Base-by-base conservation (phyloP, 106 monocot genomes). In the Iris macrosiphon region DNA sequence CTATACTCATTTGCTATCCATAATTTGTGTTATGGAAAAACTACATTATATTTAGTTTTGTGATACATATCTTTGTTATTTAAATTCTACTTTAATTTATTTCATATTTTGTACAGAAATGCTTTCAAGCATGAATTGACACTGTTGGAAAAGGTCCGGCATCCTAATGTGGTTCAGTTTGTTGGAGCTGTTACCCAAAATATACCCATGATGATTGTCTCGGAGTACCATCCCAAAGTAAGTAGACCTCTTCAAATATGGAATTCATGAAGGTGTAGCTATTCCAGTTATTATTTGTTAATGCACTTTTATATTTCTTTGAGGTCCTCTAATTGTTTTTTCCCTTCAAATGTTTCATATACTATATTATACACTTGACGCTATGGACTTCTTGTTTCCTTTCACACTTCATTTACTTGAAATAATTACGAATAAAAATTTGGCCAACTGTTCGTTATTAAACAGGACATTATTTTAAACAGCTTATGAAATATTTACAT, bases 151-250 rank as follows among this genome's bases (percentile, higher is more conserved):
- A 93, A 77, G 72, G 87, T 78, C 18, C 73, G 92, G 12, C 92
- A 93, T 76, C 92, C 92, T 22, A 93, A 93, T 66, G 80, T 83
- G 33, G 76, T 93, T 57, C 92, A 83, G 57, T 93, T 93, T 74
- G 87, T 93, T 25, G 92, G 92, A 40, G 87, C 92, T 65, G 87
- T 93, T 51, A 93, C 92, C 48, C 87, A 93, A 75, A 86, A 87
- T 52, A 72, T 80, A 53, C 92, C 92, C 5, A 93, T 93, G 93
- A 93, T 93, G 83, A 87, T 93, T 32, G 78, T 93, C 60, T 87
- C 83, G 24, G 93, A 93, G 55, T 77, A 83, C 64, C 82, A 80
- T 54, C 49, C 70, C n/a, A 83, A 69, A 66, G 92, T 87, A 77
- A 65, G 71, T 48, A 33, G 1, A 14, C 41, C 22, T 31, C 11